These are phyloP conservation scores for Melastoma candidum DNA, from an alignment of 441 rosid genomes.

Conservation along the genomic window DNA sequence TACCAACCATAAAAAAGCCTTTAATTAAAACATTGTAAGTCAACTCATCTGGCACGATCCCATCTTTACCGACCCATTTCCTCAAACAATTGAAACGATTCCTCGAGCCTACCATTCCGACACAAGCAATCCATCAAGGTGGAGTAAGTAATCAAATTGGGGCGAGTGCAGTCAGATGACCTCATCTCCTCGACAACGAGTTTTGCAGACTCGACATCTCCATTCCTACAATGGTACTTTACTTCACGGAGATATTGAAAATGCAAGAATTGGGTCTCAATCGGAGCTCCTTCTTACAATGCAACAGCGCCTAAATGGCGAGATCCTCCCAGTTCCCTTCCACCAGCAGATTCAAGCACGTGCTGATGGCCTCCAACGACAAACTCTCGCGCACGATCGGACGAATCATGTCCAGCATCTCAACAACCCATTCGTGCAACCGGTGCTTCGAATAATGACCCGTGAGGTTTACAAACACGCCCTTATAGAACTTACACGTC, in stretches of 20 bases:
- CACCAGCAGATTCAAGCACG: slow-evolving; percentile 70
- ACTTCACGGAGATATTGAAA: slow-evolving; percentile 72
- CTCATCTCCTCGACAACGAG: slow-evolving; percentile 73
- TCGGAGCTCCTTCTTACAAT: slow-evolving; percentile 28
- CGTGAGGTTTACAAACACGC: slow-evolving; percentile 66
- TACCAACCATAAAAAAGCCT: slow-evolving; percentile 64
- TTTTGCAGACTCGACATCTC: slow-evolving; percentile 51
- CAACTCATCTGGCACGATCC: slow-evolving; percentile 64
- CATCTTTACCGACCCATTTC: slow-evolving; percentile 69
- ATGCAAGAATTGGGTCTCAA: slow-evolving; percentile 75
- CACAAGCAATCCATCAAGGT: slow-evolving; percentile 66
- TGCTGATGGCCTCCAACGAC: slow-evolving; percentile 64
- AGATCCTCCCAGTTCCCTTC: slow-evolving; percentile 51
- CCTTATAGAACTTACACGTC: slow-evolving; percentile 75
- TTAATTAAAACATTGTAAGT: slow-evolving; percentile 60
- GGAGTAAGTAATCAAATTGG: slow-evolving; percentile 72
- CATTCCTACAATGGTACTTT: slow-evolving; percentile 68
- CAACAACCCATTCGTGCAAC: slow-evolving; percentile 45
- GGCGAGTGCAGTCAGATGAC: slow-evolving; percentile 42
- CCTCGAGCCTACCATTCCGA: slow-evolving; percentile 45
- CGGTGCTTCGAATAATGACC: slow-evolving; percentile 49
- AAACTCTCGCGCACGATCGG: slow-evolving; percentile 65
- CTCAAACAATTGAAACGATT: slow-evolving; percentile 72
- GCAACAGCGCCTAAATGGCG: slow-evolving; percentile 40
- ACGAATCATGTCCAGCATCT: slow-evolving; percentile 61